phyloP scores from a whole-genome alignment of 768 basidiomycete genomes.

The Rhizopogon vesiculosus region DNA sequence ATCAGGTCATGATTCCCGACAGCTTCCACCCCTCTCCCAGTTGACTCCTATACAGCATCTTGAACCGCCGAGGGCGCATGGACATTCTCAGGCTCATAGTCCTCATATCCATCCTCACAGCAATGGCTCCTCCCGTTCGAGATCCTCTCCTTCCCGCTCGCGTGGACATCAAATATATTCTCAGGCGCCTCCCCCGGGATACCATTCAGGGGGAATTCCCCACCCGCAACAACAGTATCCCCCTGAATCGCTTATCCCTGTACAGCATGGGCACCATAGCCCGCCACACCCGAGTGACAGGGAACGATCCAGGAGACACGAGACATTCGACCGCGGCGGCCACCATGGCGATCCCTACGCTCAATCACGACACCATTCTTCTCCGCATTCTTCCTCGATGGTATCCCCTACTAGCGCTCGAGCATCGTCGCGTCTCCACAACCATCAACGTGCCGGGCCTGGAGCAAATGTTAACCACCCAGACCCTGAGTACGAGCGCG shows the following conservation, averaged over 20 bases:
- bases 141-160: conserved; percentile 44
- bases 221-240: conserved; percentile 40
- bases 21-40: conserved; percentile 45
- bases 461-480: conserved; percentile 48
- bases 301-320: conserved; percentile 44
- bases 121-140: conserved; percentile 40
- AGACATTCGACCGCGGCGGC: conserved; percentile 36
- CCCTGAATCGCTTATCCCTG: conserved; percentile 38
- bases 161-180: conserved; percentile 41
- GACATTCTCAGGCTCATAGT: conserved; percentile 33
- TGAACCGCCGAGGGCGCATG: conserved; percentile 27
- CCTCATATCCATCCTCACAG: conserved; percentile 39
- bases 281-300: conserved; percentile 41
- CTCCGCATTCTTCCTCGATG: conserved; percentile 28
- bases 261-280: conserved; percentile 44
- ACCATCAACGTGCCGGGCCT: conserved; percentile 65
- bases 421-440: conserved; percentile 44
- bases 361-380: conserved; percentile 26
- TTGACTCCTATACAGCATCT: conserved; percentile 40
- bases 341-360: conserved; percentile 30
- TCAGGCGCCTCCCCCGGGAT: conserved; percentile 24
- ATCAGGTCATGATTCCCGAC: conserved; percentile 41
- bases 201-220: conserved; percentile 32
- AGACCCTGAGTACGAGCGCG: conserved; percentile 32
- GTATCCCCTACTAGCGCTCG: conserved; percentile 30